A percentile compares a stretch with the other conserved stretches of the same genome.
Conservation (phyloP, 2,329 filamentous ascomycete species). For the Aspergillus ochraceus region DNA sequence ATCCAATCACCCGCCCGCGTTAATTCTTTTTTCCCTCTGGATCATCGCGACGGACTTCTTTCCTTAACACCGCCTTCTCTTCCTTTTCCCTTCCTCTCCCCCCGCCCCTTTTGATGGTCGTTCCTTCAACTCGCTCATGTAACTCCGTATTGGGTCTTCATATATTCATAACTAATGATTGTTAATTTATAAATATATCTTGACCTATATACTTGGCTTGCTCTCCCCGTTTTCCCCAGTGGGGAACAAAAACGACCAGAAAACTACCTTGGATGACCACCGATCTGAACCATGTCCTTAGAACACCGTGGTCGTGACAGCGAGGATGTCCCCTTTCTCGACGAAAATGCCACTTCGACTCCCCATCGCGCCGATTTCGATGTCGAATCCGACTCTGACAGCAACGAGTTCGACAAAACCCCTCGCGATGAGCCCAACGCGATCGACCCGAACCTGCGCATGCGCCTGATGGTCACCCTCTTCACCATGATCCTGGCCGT, state of each 20-base stretch:
- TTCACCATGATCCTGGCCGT: conserved; percentile 45
- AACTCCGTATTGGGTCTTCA: too few relatives aligned
- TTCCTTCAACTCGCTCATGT: too few relatives aligned
- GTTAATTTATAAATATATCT: too few relatives aligned
- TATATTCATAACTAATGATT: too few relatives aligned
- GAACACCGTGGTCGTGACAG: conserved; percentile 25
- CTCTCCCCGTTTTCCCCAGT: too few relatives aligned
- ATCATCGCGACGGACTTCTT: too few relatives aligned
- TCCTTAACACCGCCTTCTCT: too few relatives aligned
- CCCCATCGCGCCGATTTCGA: background rate
- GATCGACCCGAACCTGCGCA: conserved; percentile 28
- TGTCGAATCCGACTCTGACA: background rate
- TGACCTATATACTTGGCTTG: too few relatives aligned
- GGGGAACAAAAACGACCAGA: background rate
- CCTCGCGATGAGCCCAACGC: conserved; percentile 9
- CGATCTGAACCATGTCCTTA: conserved; percentile 21
- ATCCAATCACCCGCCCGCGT: background rate
- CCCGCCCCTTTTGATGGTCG: background rate
- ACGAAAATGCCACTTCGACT: conserved; percentile 1
- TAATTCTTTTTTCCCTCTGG: background rate
- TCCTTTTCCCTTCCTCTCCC: too few relatives aligned
- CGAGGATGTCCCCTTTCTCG: conserved; percentile 36
- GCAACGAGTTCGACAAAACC: conserved; percentile 3
- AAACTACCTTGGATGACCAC: background rate
- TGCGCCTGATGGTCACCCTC: conserved; percentile 42